These are phyloP conservation scores for Psilocybe tampanensis DNA, from an alignment of 768 basidiomycete species.

Conservation along the genomic window DNA sequence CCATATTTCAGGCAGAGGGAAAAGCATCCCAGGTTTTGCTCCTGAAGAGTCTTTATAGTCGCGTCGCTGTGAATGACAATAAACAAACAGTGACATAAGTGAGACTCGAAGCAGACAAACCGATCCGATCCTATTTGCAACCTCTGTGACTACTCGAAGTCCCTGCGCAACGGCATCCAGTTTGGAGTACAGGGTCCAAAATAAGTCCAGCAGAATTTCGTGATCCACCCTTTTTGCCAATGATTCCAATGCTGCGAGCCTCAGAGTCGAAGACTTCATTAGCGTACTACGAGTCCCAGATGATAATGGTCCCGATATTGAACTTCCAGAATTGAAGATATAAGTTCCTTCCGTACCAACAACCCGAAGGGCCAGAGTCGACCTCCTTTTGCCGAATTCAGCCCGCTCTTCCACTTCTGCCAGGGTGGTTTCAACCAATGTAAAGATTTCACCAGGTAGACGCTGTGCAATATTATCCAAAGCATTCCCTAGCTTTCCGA, in stretches of 20 bases:
- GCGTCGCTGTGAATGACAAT: constrained; percentile 44
- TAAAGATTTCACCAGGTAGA: constrained; percentile 79
- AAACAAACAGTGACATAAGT: not conserved
- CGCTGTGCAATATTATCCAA: constrained; percentile 86
- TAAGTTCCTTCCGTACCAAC: constrained; percentile 55
- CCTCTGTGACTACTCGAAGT: constrained; percentile 86
- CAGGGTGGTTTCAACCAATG: constrained; percentile 82
- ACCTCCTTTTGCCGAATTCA: constrained; percentile 67
- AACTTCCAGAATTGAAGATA: constrained; percentile 41
- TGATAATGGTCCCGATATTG: constrained; percentile 24
- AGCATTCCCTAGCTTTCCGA: constrained; percentile 85
- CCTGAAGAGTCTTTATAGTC: constrained; percentile 90
- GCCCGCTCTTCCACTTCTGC: constrained; percentile 92
- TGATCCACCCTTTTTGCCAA: constrained; percentile 75
- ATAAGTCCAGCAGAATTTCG: constrained; percentile 87
- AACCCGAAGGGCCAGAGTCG: constrained; percentile 37
- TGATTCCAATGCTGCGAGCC: constrained; percentile 74
- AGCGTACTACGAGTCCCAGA: constrained; percentile 28
- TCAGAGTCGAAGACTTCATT: constrained; percentile 55
- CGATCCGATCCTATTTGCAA: constrained; percentile 86
- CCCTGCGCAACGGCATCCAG: constrained; percentile 93
- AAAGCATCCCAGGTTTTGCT: constrained; percentile 72
- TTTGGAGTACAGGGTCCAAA: constrained; percentile 98
- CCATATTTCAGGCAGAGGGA: constrained; percentile 89
- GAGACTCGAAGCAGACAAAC: constrained; percentile 50